phyloP scores from a whole-genome alignment of 495 filamentous ascomycete genomes.

The Aspergillus nanangensis region DNA sequence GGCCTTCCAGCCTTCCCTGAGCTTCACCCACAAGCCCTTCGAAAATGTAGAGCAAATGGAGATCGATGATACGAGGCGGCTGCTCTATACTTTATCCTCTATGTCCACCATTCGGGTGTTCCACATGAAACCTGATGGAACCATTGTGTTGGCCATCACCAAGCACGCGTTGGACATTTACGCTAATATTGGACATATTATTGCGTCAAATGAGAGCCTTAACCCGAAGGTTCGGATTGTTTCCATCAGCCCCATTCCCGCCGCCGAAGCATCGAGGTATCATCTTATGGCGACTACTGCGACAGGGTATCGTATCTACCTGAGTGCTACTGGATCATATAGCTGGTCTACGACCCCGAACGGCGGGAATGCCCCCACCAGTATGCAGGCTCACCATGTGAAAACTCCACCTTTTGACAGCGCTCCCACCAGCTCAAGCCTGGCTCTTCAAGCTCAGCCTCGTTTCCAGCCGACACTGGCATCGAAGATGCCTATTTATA shows the following conservation, averaged over 20 bases:
- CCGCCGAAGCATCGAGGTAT: slow-evolving; percentile 72
- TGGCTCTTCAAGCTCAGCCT: slow-evolving; percentile 23
- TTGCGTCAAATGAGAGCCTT: slow-evolving; percentile 61
- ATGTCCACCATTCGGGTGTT: slow-evolving; percentile 81
- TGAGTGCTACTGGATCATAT: slow-evolving; percentile 81
- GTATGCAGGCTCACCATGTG: slow-evolving; percentile 94
- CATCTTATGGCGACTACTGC: slow-evolving; percentile 89
- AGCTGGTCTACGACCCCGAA: slow-evolving; percentile 55
- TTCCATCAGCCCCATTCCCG: slow-evolving; percentile 77
- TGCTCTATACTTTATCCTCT: slow-evolving; percentile 88
- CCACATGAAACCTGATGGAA: slow-evolving; percentile 59
- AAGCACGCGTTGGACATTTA: slow-evolving; percentile 50
- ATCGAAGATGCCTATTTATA: slow-evolving; percentile 32
- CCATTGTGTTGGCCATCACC: slow-evolving; percentile 51
- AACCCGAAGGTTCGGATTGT: slow-evolving; percentile 66
- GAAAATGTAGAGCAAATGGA: slow-evolving; percentile 72
- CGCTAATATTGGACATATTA: slow-evolving; percentile 74
- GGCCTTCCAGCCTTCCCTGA: slow-evolving; percentile 58
- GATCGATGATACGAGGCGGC: slow-evolving; percentile 79
- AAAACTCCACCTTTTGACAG: slow-evolving; percentile 74
- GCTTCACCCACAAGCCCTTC: slow-evolving; percentile 45
- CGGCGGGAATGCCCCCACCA: slow-evolving; percentile 66
- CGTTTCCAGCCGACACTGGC: slow-evolving; percentile 22
- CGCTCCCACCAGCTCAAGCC: slow-evolving; percentile 17
- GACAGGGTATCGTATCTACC: slow-evolving; percentile 84